phyloP scores from a whole-genome alignment of 1,139 yeast genomes.

The Dujonia santamariae region DNA sequence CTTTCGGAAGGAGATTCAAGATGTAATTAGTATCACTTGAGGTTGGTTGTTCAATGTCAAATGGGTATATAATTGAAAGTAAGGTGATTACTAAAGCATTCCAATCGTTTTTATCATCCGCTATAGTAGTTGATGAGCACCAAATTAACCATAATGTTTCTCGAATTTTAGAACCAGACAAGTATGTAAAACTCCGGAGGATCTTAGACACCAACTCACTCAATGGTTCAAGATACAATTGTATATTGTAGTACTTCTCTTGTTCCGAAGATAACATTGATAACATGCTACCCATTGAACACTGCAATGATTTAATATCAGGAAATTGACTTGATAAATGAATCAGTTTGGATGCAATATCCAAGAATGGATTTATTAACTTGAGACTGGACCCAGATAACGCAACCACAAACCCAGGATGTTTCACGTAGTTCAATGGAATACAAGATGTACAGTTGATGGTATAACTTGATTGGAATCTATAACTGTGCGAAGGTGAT shows the following conservation, averaged over 20 bases:
- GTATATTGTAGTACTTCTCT: slow-evolving; percentile 27
- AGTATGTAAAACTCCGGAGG: slow-evolving; percentile 47
- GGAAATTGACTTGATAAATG: slow-evolving; percentile 17
- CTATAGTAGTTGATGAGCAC: slow-evolving; percentile 53
- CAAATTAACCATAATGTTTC: slow-evolving; percentile 62
- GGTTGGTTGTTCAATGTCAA: slow-evolving; percentile 15
- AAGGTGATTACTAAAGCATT: slow-evolving; percentile 54
- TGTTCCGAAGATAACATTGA: slow-evolving; percentile 18
- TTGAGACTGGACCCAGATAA: slow-evolving; percentile 33
- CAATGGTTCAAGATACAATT: slow-evolving; percentile 46
- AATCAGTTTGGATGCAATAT: slow-evolving; percentile 47
- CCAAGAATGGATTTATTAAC: slow-evolving; percentile 65
- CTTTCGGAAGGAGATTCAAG: slow-evolving; percentile 38
- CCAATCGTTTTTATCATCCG: slow-evolving; percentile 55
- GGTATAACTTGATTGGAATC: slow-evolving; percentile 30
- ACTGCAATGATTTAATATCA: slow-evolving; percentile 18
- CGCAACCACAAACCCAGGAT: slow-evolving; percentile 42
- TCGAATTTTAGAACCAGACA: slow-evolving; percentile 57
- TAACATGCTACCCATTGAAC: slow-evolving; percentile 29
- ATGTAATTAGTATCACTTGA: slow-evolving; percentile 27
- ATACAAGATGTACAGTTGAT: slow-evolving; percentile 42
- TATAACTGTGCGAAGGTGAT: slow-evolving; percentile 29
- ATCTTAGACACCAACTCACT: slow-evolving; percentile 40
- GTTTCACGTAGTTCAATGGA: slow-evolving; percentile 29
- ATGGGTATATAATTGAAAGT: slow-evolving; percentile 46